Percentiles rank a stretch among this genome's conserved stretches.
Evolutionary conservation across 1,284 basidiomycete genomes (phyloP).

Genomic region (Meripilus lineatus): DNA sequence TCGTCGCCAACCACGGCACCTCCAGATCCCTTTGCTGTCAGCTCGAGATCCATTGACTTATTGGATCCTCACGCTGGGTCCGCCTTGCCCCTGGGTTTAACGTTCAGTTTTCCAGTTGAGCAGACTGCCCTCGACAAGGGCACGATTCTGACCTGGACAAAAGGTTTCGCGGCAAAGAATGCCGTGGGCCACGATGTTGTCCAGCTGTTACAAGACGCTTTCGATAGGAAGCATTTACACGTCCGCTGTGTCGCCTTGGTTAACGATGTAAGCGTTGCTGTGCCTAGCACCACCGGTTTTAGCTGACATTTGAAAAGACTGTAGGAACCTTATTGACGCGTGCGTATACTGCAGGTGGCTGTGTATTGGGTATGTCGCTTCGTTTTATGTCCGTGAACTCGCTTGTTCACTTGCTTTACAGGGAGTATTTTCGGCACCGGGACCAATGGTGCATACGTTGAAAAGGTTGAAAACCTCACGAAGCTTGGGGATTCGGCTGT

Average conservation of each 20-base stretch:
- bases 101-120: slow-evolving; percentile 97
- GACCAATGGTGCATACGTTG: slow-evolving; percentile 97
- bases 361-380: slow-evolving; percentile 59
- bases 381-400: background rate
- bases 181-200: slow-evolving; percentile 93
- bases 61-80: slow-evolving; percentile 21
- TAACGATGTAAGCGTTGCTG: slow-evolving; percentile 73
- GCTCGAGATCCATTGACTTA: slow-evolving; percentile 13
- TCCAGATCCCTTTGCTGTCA: slow-evolving; percentile 22
- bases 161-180: slow-evolving; percentile 89
- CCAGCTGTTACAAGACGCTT: slow-evolving; percentile 86
- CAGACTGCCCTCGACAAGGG: slow-evolving; percentile 91
- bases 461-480: slow-evolving; percentile 78
- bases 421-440: slow-evolving; percentile 94
- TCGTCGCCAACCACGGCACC: slow-evolving; percentile 32
- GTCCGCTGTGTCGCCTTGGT: slow-evolving; percentile 94
- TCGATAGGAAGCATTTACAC: slow-evolving; percentile 91
- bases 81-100: slow-evolving; percentile 82
- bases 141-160: slow-evolving; percentile 94
- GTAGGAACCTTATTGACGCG: slow-evolving; percentile 92
- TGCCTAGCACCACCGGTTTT: background rate
- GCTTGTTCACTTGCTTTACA: slow-evolving; percentile 15
- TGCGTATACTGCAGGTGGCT: slow-evolving; percentile 88
- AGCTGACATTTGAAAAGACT: slow-evolving; percentile 48
- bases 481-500: slow-evolving; percentile 71